These are phyloP conservation scores for Oxytropis ochrocephala DNA, from an alignment of 306 rosid genomes.

Conservation along the genomic window DNA sequence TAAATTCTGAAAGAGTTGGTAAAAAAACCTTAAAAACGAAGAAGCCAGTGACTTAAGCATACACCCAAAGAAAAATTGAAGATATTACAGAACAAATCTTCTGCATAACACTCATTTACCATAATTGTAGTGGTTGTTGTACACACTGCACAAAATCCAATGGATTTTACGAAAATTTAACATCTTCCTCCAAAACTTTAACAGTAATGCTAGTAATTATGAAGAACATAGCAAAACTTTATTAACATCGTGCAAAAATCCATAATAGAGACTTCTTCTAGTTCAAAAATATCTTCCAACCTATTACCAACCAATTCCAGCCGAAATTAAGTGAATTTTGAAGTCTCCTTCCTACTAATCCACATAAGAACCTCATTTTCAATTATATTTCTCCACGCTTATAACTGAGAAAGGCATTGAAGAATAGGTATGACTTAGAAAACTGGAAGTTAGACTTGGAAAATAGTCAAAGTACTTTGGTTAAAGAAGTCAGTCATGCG, in stretches of 20 bases:
- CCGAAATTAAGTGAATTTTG: background rate
- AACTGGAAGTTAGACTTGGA: background rate
- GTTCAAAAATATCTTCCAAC: background rate
- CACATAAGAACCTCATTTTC: background rate
- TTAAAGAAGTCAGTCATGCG: background rate
- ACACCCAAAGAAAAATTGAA: background rate
- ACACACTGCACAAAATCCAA: too few species aligned
- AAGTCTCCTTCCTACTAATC: background rate
- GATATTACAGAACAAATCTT: background rate
- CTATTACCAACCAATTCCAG: background rate
- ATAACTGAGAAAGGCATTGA: background rate
- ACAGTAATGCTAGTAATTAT: background rate
- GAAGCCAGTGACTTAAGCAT: background rate
- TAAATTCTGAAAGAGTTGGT: background rate
- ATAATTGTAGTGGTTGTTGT: background rate
- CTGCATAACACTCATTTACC: too few species aligned
- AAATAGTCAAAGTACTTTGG: background rate
- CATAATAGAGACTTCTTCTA: background rate
- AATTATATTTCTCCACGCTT: background rate
- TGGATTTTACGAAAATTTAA: too few species aligned
- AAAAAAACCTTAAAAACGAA: background rate
- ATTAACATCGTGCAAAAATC: background rate
- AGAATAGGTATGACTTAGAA: background rate
- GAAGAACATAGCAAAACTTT: background rate
- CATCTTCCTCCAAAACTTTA: background rate